Percentiles rank a stretch among this genome's conserved stretches.
Evolutionary conservation across 2,329 filamentous ascomycete species (phyloP).

Genomic region (Esteya vermicola): DNA sequence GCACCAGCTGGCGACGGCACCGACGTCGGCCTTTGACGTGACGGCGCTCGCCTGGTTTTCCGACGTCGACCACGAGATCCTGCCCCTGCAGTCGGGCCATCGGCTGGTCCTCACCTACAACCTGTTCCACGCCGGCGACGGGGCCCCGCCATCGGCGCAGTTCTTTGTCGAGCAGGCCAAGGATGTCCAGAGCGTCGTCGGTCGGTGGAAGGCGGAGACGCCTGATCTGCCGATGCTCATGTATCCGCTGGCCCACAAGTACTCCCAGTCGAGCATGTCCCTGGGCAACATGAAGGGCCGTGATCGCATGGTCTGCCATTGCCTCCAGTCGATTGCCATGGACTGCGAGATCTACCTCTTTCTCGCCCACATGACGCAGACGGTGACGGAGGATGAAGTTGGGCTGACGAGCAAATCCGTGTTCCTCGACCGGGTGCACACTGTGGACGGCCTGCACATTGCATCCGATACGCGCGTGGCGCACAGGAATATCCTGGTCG

Average conservation of each 20-base stretch:
- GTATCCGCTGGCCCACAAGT: conserved; percentile 13
- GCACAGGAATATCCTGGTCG: no score
- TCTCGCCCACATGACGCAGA: not conserved
- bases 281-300: conserved; percentile 13
- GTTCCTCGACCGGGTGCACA: no score
- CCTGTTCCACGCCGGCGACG: conserved; percentile 17
- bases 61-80: conserved; percentile 32
- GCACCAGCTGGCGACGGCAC: conserved; percentile 17
- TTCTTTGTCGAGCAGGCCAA: not conserved
- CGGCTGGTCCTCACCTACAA: conserved; percentile 34
- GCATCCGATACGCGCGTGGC: no score
- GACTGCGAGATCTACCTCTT: not conserved
- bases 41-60: conserved; percentile 23
- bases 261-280: conserved; percentile 8
- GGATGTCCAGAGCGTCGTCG: not conserved
- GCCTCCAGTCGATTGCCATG: conserved; percentile 1
- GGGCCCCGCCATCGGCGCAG: not conserved
- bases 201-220: not conserved
- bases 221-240: conserved; percentile 1
- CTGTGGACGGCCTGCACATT: no score
- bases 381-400: no score
- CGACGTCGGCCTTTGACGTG: conserved; percentile 5
- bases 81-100: conserved; percentile 24
- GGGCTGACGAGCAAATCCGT: no score
- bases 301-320: conserved; percentile 10